Evolutionary conservation across 352 stramenopile genomes (phyloP), one percentile per base, ranked within the genome.

Genomic region (Albugo candida): DNA sequence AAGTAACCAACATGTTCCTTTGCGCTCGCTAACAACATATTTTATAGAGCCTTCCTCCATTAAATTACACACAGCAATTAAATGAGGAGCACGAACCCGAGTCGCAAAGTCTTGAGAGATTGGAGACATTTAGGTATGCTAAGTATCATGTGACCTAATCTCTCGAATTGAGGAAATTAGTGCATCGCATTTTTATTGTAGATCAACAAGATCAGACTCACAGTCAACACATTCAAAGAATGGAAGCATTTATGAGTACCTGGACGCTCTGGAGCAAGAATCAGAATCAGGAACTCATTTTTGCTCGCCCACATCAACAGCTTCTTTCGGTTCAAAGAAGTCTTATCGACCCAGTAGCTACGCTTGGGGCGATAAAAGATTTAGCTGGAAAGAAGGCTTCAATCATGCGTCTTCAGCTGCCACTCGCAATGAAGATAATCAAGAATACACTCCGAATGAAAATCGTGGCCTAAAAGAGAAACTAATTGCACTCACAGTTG

Each of bases 401-500:
- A 3, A 19, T 43, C 1, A 39, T 60, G 59, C 44, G 59, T 57
- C 16, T 81, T 66, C 70, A 2, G 43, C 19, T 10, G 67, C 59
- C 6, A 65, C 51, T 48, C 49, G 52, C 11, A 56, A 40, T 31
- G 24, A 8, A 31, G 8, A 31, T 31, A 53, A 41, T 5, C 45
- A 41, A 24, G 67, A 67, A 19, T 58, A 37, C 5, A 80, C 60
- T 17, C 17, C 38, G 38, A 55, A 83, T 27, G 62, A 72, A 16
- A 83, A 81, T 43, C 55, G 81, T 11, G 70, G 68, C 6, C 77
- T 88, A 45, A 84, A 84, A 34, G 75, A 84, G 50, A 83, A 84
- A 40, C 53, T 88, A 16, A 73, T 67, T n/a, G 79, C 68, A 11
- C 68, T 85, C 50, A 70, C 62, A 16, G 83, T 88, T 38, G 75